Evolutionary conservation across 768 basidiomycete species (phyloP), one percentile per base, ranked within the genome.

Genomic region (Clitopilus passeckerianus): DNA sequence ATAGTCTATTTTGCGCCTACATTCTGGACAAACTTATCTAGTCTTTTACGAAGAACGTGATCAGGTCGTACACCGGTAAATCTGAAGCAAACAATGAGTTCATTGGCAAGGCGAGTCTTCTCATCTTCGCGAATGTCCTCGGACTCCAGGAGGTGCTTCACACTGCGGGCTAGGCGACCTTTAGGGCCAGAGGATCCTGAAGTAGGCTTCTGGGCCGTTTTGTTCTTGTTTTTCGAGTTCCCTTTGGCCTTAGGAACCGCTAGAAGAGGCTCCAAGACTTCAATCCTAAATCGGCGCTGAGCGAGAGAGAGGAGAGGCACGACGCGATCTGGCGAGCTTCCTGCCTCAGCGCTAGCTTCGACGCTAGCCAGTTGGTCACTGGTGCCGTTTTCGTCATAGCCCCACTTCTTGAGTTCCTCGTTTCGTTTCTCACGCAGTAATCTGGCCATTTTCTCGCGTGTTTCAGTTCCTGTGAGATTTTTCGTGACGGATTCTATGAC

Each of bases 281-380:
- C 89, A 43, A 79, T 82, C 66, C 90, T 81, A 67, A 91, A 91
- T 44, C 86, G 80, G 46, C 90, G 83, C 69, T 83, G 78, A 53
- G 88, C 90, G 52, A 90, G 76, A 55, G 88, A 80, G 34, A 77
- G 66, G 59, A 91, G 72, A 18, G 83, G 81, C 59, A 91, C 80
- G 65, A 90, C 74, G 53, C 89, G 86, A 64, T 90, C 87, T 22
- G 72, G 70, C 52, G 83, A 64, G 65, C 89, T 91, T 54, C 87
- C 87, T 5, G 90, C 87, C 71, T 91, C 89, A 33, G 87, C 89
- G 66, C 81, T 83, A 15, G 85, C 80, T 70, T 91, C 89, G 24
- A 87, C 86, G 56, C 78, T 71, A 6, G 77, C 79, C 60, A 86
- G 66, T n/a, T 50, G 46, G 50, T 71, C 66, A 64, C 83, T 82